phyloP scores from a whole-genome alignment of 177 flowering plant species.

The Telopea speciosissima region DNA sequence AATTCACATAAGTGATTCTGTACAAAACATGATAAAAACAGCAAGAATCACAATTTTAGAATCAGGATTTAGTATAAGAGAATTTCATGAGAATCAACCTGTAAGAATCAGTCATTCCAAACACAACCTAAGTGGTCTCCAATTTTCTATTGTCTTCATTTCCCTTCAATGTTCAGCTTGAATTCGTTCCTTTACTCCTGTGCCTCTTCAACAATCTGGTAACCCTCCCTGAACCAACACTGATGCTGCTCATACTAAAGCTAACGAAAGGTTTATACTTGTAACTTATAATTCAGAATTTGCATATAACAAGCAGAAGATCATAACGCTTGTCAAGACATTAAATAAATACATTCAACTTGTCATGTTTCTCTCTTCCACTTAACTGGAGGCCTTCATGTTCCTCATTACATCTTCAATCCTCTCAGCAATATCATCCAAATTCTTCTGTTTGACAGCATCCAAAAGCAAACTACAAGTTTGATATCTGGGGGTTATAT shows the following conservation, averaged over 20 bases:
- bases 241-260: background rate
- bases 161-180: background rate
- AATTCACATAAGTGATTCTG: too few species aligned
- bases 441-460: conserved; percentile 39
- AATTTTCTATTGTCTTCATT: background rate
- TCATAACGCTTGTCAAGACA: background rate
- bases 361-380: background rate
- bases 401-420: conserved; percentile 50
- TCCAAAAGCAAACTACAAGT: conserved; percentile 67
- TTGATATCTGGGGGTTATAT: conserved; percentile 41
- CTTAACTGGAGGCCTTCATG: conserved; percentile 19
- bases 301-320: background rate
- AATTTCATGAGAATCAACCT: too few species aligned
- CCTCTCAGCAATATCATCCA: conserved; percentile 50
- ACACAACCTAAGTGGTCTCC: background rate
- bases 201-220: background rate
- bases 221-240: background rate
- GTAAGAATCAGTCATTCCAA: too few species aligned
- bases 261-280: background rate
- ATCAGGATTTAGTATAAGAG: too few species aligned
- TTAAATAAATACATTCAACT: background rate
- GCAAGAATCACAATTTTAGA: too few species aligned
- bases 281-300: background rate
- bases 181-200: background rate
- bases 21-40: too few species aligned